phyloP scores from a whole-genome alignment of 2,329 filamentous ascomycete species.

The Pyrenophora graminea region DNA sequence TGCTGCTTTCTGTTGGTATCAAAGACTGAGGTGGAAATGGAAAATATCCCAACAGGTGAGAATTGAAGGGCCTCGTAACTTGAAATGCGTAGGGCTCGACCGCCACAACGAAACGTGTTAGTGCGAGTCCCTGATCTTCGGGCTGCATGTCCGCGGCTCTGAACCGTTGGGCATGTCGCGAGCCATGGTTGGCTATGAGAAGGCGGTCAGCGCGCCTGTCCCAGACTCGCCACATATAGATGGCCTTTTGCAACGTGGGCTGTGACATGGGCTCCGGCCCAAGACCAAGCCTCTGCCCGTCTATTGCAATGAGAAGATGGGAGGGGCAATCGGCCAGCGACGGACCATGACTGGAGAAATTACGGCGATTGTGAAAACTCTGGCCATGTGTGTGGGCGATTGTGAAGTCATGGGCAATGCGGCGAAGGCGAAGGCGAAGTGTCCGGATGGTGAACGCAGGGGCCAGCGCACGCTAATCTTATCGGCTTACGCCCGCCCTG shows the following conservation, averaged over 20 bases:
- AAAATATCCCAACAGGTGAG: neutral
- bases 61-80: neutral
- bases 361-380: constrained; percentile 21
- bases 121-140: constrained; percentile 19
- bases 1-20: neutral
- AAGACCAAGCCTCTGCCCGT: constrained; percentile 5
- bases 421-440: constrained; percentile 6
- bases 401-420: constrained; percentile 13
- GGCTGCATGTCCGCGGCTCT: constrained; percentile 19
- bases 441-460: constrained; percentile 9
- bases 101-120: neutral
- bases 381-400: neutral
- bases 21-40: neutral
- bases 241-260: constrained; percentile 24
- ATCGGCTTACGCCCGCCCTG: constrained; percentile 24
- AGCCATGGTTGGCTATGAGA: constrained; percentile 16
- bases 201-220: constrained; percentile 33
- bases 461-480: constrained; percentile 26
- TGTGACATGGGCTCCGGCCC: constrained; percentile 9
- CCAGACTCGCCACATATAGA: constrained; percentile 31
- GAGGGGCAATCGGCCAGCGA: neutral
- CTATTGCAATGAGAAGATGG: neutral
- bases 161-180: constrained; percentile 16
- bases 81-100: neutral
- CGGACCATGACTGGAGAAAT: constrained; percentile 10